These are phyloP conservation scores for Stenocarpella maydis DNA, from an alignment of 2,329 filamentous ascomycete genomes.

Conservation along the genomic window DNA sequence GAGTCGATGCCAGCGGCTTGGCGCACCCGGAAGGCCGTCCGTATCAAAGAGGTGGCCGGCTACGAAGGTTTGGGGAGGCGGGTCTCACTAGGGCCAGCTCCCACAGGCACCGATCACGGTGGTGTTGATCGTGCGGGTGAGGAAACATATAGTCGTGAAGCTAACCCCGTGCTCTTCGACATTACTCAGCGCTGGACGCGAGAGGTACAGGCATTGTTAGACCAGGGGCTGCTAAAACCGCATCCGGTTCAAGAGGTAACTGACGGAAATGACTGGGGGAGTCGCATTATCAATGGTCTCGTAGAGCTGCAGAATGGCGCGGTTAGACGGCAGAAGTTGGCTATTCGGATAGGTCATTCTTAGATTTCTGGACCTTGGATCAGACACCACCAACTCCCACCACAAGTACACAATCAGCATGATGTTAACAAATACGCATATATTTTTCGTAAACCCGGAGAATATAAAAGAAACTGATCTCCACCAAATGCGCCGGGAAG, in stretches of 20 bases:
- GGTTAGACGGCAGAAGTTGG: constrained; percentile 28
- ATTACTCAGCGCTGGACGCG: constrained; percentile 25
- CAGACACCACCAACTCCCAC: not conserved
- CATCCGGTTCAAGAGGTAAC: constrained; percentile 23
- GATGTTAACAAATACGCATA: too few relatives aligned
- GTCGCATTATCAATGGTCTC: constrained; percentile 22
- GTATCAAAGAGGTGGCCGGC: constrained; percentile 38
- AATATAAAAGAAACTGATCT: too few relatives aligned
- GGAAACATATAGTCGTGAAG: not conserved
- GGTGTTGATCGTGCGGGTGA: not conserved
- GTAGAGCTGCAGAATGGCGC: constrained; percentile 18
- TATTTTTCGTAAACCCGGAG: too few relatives aligned
- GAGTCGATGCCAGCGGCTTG: constrained; percentile 38
- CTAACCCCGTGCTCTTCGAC: not conserved
- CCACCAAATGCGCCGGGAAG: too few relatives aligned
- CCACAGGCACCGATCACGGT: not conserved
- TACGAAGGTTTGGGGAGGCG: constrained; percentile 35
- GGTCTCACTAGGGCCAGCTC: not conserved
- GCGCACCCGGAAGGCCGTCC: constrained; percentile 39
- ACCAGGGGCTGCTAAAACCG: constrained; percentile 12
- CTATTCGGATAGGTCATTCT: not conserved
- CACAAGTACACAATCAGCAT: too few relatives aligned
- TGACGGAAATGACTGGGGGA: constrained; percentile 2
- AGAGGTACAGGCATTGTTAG: constrained; percentile 33
- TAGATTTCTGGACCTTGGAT: not conserved